Percentiles rank a stretch among this genome's conserved stretches.
Evolutionary conservation across 345 rosid genomes (phyloP).

Genomic region (Conringia planisiliqua): DNA sequence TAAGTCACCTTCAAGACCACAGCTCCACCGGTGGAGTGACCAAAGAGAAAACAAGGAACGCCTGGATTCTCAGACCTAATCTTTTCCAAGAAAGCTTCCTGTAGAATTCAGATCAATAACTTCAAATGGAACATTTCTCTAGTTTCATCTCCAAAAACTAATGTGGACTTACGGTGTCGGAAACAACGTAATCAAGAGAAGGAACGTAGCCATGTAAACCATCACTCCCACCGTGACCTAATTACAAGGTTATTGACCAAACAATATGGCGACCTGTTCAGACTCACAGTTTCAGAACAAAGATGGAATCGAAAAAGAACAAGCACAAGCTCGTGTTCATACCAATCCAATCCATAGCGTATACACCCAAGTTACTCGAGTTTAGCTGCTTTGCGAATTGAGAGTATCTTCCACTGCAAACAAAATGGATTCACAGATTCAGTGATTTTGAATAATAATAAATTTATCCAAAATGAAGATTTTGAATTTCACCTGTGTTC

Average conservation of each 20-base stretch:
- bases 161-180: constrained; percentile 64
- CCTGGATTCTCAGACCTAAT: constrained; percentile 70
- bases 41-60: constrained; percentile 93
- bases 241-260: constrained; percentile 19
- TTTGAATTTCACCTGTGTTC: constrained; percentile 74
- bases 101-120: constrained; percentile 6
- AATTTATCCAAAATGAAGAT: neutral
- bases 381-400: constrained; percentile 86
- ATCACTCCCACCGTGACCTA: constrained; percentile 99
- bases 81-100: constrained; percentile 89
- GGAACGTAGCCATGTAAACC: constrained; percentile 99
- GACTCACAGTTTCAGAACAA: constrained; percentile 32
- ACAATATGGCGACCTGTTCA: constrained; percentile 30
- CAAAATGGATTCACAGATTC: neutral
- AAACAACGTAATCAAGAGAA: constrained; percentile 90
- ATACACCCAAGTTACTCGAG: constrained; percentile 64
- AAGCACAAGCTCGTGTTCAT: constrained; percentile 1
- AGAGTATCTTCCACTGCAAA: constrained; percentile 81
- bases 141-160: neutral
- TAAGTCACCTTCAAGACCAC: constrained; percentile 83
- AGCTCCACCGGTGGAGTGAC: constrained; percentile 98
- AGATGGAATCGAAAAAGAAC: neutral
- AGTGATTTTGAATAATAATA: neutral
- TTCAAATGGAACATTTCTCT: neutral
- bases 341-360: constrained; percentile 99